phyloP scores from a whole-genome alignment of 164 flowering plant genomes.

The Sedum album region DNA sequence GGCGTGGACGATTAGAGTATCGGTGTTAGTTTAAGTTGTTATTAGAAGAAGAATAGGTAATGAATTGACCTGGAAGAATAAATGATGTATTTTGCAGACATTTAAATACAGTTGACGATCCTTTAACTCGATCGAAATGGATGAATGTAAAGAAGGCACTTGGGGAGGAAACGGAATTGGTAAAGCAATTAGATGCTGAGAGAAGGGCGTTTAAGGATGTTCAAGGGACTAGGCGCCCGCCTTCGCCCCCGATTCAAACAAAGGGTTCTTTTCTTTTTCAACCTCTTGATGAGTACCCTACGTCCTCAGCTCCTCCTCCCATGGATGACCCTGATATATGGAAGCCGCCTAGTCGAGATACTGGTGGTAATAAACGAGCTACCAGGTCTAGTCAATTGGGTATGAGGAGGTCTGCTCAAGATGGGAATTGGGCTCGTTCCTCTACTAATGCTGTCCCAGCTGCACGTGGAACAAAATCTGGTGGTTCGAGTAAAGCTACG shows the following conservation, averaged over 20 bases:
- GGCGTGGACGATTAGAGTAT: no score
- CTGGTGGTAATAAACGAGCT: conserved; percentile 45
- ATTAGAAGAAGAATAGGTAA: no score
- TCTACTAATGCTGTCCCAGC: conserved; percentile 43
- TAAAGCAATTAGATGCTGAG: conserved; percentile 95
- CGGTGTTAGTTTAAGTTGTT: not conserved
- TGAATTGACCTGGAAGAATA: not conserved
- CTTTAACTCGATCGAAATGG: conserved; percentile 84
- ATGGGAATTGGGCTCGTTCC: conserved; percentile 84
- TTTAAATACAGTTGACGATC: conserved; percentile 75
- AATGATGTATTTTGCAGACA: conserved; percentile 39
- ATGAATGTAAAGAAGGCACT: conserved; percentile 87
- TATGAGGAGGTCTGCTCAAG: conserved; percentile 73
- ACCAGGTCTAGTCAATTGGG: conserved; percentile 67
- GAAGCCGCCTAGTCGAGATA: conserved; percentile 91
- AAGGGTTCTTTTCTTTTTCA: conserved; percentile 88
- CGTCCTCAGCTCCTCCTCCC: conserved; percentile 58
- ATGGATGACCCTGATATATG: conserved; percentile 99
- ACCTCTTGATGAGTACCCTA: conserved; percentile 95
- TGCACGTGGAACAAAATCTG: conserved; percentile 70
- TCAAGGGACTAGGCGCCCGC: conserved; percentile 48
- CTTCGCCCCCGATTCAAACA: conserved; percentile 74
- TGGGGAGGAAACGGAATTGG: conserved; percentile 84
- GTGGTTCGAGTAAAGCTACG: conserved; percentile 39
- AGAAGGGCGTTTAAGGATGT: conserved; percentile 75